These are phyloP conservation scores for Fusarium sp. DNA, from an alignment of 2,329 filamentous ascomycete species.

Conservation along the genomic window DNA sequence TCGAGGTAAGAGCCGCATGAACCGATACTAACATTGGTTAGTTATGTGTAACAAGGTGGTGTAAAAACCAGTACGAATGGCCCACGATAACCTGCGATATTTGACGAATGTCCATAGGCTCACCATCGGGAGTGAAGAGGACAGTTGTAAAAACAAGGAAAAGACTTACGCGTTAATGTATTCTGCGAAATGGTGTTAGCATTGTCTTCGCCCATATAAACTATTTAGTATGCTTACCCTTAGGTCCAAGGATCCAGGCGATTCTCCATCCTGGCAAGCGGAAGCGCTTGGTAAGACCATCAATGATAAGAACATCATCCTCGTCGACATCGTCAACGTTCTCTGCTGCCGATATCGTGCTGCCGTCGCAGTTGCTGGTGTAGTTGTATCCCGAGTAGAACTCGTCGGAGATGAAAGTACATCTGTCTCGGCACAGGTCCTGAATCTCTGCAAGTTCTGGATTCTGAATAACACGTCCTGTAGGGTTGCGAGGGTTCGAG, in stretches of 20 bases:
- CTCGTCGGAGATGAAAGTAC: conserved; percentile 94
- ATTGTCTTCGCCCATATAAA: background rate
- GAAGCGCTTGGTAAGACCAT: conserved; percentile 97
- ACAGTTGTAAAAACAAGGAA: background rate
- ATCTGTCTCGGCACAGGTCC: conserved; percentile 89
- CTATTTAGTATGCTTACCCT: conserved; percentile 59
- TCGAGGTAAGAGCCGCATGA: conserved; percentile 95
- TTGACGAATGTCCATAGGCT: background rate
- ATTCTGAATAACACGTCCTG: conserved; percentile 86
- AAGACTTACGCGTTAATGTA: conserved; percentile 82
- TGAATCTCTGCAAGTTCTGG: conserved; percentile 91
- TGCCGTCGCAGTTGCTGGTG: conserved; percentile 89
- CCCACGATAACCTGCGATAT: background rate
- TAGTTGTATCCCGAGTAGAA: conserved; percentile 99
- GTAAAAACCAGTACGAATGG: background rate
- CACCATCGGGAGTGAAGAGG: background rate
- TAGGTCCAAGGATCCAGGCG: conserved; percentile 94
- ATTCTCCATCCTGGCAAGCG: conserved; percentile 96
- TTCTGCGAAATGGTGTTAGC: conserved; percentile 61
- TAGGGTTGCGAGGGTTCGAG: conserved; percentile 95
- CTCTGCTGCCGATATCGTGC: conserved; percentile 87
- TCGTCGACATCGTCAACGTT: conserved; percentile 92
- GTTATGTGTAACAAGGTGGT: background rate
- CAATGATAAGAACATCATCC: conserved; percentile 93
- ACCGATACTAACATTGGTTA: conserved; percentile 70